Percentiles rank a stretch among this genome's conserved stretches.
These are phyloP conservation scores for Hygrophorus pudorinus DNA, from an alignment of 768 basidiomycete species.

Conservation along the genomic window DNA sequence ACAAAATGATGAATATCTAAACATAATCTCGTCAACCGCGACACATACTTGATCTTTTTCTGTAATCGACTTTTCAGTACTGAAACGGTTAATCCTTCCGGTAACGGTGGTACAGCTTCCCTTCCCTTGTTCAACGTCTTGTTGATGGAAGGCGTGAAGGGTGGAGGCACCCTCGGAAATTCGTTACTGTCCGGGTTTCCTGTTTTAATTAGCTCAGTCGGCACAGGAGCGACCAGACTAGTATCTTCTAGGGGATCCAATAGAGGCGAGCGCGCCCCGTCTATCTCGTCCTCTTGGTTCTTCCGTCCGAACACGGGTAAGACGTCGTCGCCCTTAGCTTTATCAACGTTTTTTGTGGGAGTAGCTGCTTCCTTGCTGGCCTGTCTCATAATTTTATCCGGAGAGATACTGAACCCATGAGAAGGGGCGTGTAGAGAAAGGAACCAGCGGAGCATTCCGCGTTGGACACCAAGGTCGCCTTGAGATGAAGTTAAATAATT, in stretches of 20 bases:
- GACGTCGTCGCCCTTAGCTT: conserved; percentile 18
- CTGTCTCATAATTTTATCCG: conserved; percentile 31
- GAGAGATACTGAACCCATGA: conserved; percentile 37
- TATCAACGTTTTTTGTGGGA: conserved; percentile 4
- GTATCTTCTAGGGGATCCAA: conserved; percentile 4
- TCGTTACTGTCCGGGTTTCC: conserved; percentile 15
- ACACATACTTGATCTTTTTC: conserved; percentile 62
- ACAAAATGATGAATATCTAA: not conserved
- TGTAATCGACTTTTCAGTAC: conserved; percentile 55
- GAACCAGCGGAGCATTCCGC: conserved; percentile 61
- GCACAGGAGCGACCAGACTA: conserved; percentile 22
- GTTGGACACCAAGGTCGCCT: conserved; percentile 83
- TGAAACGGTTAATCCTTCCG: conserved; percentile 47
- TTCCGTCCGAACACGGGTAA: conserved; percentile 22
- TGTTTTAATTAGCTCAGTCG: conserved; percentile 19
- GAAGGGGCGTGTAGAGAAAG: conserved; percentile 48
- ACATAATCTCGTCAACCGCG: not conserved
- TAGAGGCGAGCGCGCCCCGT: not conserved
- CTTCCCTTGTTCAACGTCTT: conserved; percentile 35
- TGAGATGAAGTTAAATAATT: conserved; percentile 5
- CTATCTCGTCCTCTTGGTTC: not conserved
- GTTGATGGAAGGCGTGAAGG: conserved; percentile 63
- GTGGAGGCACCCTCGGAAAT: conserved; percentile 35
- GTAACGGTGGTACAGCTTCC: conserved; percentile 29
- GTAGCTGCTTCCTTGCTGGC: conserved; percentile 6